Conservation (phyloP, 768 basidiomycete genomes). For the Fomitopsis pulvina region DNA sequence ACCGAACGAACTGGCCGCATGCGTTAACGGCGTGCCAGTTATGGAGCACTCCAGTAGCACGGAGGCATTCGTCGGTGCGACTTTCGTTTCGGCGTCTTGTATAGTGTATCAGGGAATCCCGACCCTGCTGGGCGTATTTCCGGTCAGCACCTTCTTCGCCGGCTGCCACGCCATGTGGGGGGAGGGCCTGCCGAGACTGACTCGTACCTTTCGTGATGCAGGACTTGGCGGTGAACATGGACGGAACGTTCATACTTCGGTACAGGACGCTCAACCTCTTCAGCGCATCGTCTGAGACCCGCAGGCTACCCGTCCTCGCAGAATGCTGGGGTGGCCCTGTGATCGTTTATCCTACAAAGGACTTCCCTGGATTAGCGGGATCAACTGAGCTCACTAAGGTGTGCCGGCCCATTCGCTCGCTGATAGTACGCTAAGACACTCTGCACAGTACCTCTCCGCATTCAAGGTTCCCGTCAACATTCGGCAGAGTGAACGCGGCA, state of each 20-base stretch:
- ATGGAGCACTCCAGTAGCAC: slow-evolving; percentile 46
- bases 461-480: background rate
- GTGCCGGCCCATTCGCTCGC: background rate
- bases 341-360: slow-evolving; percentile 65
- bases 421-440: background rate
- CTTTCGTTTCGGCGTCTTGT: slow-evolving; percentile 29
- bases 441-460: background rate
- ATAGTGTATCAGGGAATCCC: slow-evolving; percentile 38
- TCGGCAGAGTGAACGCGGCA: background rate
- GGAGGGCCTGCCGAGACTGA: background rate
- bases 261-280: slow-evolving; percentile 60
- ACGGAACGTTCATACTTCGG: slow-evolving; percentile 61
- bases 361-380: slow-evolving; percentile 59
- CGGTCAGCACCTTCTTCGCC: slow-evolving; percentile 28
- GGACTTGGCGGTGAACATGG: slow-evolving; percentile 67
- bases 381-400: slow-evolving; percentile 68
- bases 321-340: slow-evolving; percentile 61
- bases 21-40: slow-evolving; percentile 32
- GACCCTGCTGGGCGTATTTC: slow-evolving; percentile 54
- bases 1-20: slow-evolving; percentile 34
- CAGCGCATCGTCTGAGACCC: background rate
- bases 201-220: slow-evolving; percentile 17
- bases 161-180: background rate
- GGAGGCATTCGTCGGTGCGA: slow-evolving; percentile 47
- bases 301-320: slow-evolving; percentile 39